Base-by-base conservation (phyloP, 208 protist genomes). In the Leishmania martiniquensis region DNA sequence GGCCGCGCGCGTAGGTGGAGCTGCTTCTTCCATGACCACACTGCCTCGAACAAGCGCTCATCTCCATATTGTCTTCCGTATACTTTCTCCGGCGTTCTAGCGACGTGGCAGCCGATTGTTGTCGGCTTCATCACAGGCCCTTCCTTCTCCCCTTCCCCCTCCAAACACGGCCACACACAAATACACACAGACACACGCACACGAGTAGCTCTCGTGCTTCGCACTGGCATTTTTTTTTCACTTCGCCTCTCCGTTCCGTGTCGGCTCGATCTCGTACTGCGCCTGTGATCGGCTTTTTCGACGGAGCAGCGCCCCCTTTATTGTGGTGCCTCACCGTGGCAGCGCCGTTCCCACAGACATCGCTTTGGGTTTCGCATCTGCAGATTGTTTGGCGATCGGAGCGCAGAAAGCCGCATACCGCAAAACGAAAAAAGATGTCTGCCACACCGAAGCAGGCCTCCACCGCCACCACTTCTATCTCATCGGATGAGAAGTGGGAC, bases 401-500 rank as follows among this genome's bases (percentile, higher is more conserved):
- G n/a, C n/a, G n/a, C n/a, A n/a, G n/a, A n/a, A n/a, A n/a, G n/a
- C n/a, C n/a, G n/a, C n/a, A n/a, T n/a, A n/a, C n/a, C n/a, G n/a
- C n/a, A n/a, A n/a, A n/a, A n/a, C n/a, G n/a, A n/a, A 39, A 44
- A 45, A 37, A 1, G 45, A 57, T 55, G 47, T 44, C 67, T 2
- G 44, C 67, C 44, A 37, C 32, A 72, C 45, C 29, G 45, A 72
- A 51, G 42, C 67, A 72, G 52, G 12, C 69, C 7, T 34, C 75
- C 32, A 75, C 78, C 20, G 45, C 78, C 20, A 72, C 57, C 29
- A 20, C 77, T 1, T 67, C 77, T 3, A 69, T 97, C 45, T 85
- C 77, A n/a, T 83, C 84, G 25, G 87, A 90, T 22, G 95, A 98
- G 85, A 98, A 98, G 82, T 98, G 95, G 93, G 91, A 98, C 55